Evolutionary conservation across 768 basidiomycete species (phyloP).

Genomic region (Exidia glandulosa): DNA sequence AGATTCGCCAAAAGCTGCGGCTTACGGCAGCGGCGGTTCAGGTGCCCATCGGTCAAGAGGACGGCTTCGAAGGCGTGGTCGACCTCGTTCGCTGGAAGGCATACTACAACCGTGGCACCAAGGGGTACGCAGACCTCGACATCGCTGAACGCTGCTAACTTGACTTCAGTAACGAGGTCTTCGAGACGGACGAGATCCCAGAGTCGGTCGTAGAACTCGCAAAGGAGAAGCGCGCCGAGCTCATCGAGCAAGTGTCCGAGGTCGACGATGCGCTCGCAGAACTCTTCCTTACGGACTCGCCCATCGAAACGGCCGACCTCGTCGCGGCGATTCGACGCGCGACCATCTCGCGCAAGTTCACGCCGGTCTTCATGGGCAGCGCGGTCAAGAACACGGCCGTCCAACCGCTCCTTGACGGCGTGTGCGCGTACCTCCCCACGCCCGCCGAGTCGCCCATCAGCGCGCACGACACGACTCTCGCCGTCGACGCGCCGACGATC

Average conservation of each 20-base stretch:
- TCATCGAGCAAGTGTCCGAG: slow-evolving; percentile 91
- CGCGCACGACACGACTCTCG: slow-evolving; percentile 73
- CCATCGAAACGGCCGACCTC: slow-evolving; percentile 62
- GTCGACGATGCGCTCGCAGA: slow-evolving; percentile 95
- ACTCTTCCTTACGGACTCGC: slow-evolving; percentile 74
- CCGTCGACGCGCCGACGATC: slow-evolving; percentile 54
- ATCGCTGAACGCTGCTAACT: neutral
- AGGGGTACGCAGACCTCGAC: slow-evolving; percentile 56
- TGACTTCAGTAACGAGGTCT: slow-evolving; percentile 47
- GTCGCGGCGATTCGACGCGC: slow-evolving; percentile 79
- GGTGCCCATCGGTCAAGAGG: slow-evolving; percentile 87
- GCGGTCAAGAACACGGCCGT: slow-evolving; percentile 96
- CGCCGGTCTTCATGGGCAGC: slow-evolving; percentile 93
- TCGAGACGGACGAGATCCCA: slow-evolving; percentile 83
- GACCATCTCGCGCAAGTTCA: slow-evolving; percentile 81
- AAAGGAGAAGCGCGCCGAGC: slow-evolving; percentile 74
- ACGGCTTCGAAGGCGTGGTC: slow-evolving; percentile 80
- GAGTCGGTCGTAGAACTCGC: slow-evolving; percentile 61
- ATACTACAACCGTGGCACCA: slow-evolving; percentile 86
- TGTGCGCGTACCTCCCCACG: slow-evolving; percentile 89
- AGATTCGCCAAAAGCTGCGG: slow-evolving; percentile 83
- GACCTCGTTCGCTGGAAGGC: slow-evolving; percentile 93
- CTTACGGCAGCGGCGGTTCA: slow-evolving; percentile 93
- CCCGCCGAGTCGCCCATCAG: slow-evolving; percentile 68
- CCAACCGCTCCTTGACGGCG: slow-evolving; percentile 87